Evolutionary conservation across 371 early-diverging fungal genomes (phyloP), one percentile per base, ranked within the genome.

Genomic region (Mortierella sp.): DNA sequence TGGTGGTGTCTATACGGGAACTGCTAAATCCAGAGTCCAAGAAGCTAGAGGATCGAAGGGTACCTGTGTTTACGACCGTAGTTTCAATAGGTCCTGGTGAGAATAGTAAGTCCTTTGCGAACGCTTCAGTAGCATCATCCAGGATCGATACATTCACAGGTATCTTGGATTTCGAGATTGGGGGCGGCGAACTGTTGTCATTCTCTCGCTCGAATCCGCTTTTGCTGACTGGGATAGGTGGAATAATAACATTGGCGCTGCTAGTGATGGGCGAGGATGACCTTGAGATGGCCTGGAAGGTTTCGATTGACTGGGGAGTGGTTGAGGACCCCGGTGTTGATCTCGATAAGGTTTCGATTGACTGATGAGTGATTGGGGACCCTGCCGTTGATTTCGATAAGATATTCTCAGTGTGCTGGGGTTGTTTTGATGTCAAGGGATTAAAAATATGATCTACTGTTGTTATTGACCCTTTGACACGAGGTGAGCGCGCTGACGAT

Each of bases 261-360:
- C 21, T 24, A 22, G 60, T 32, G 22, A 40, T 58, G 10, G 80
- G 80, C 28, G 80, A 80, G 8, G 80, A 70, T 40, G 80, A 57
- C 21, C 80, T 67, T 11, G 80, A 74, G 43, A 80, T 74, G 40
- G 80, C 70, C 16, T 80, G 80, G 50, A 80, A 80, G 1, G 80
- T 71, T 4, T 80, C 80, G 53, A 80, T 80, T 1, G 80, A 80
- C 32, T 74, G 80, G 4, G 80, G 70, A 3, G 75, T 74, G 19
- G 33, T 24, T 21, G 69, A 22, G 19, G 70, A 36, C 7, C 38
- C 19, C 0, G 65, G 15, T 3, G 65, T 8, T 24, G 22, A 15
- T 15, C 55, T 28, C 1, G 55, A 55, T 28, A 80, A 80, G 1
- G 80, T 71, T 4, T 80, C 80, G 53, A 80, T 80, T 1, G 80